Base-by-base conservation (phyloP, 352 stramenopile genomes). In the Aphanomyces invadans region DNA sequence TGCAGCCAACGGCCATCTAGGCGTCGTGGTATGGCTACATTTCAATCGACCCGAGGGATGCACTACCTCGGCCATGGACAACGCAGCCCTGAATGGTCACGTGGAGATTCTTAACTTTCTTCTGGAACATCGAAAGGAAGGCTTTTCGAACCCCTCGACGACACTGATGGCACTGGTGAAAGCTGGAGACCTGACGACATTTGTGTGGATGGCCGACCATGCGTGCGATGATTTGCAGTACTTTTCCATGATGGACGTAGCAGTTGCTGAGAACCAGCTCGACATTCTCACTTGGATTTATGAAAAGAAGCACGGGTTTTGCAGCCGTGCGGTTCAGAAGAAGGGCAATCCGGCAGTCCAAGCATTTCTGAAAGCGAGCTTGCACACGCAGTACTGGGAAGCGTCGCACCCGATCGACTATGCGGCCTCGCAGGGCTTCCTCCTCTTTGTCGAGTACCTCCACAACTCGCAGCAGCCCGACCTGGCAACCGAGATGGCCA, bases 1-100 rank as follows among this genome's bases (percentile, higher is more conserved):
- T 2, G 68, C 68, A 3, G 28, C 36, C 7, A 61, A 75, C 49
- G 67, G 70, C 25, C 55, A 71, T 23, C 54, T 71, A 10, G 39
- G 61, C 31, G 68, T 46, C 12, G 2, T 76, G 28, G 61, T 11
- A 7, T 76, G 68, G 73, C 68, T 78, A 2, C 29, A 63, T 33
- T 32, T 38, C 25, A 44, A 65, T 38, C 63, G 63, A 42, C 32
- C 71, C 38, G 38, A 71, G 23, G 38, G 38, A 11, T 67, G 60
- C 60, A 57, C 60, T 31, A 67, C 69, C n/a, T 66, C 62, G 11
- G 69, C 69, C 19, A 73, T 73, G 69, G 69, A 73, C 63, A 63
- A 63, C 28, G 69, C 69, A 2, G 63, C 63, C 17, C 54, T 66
- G 7, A 63, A 71, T 53, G 69, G 69, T 9, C 63, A 65, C 23